Evolutionary conservation across 768 basidiomycete species (phyloP).

Genomic region (Hygrocybe punicea): DNA sequence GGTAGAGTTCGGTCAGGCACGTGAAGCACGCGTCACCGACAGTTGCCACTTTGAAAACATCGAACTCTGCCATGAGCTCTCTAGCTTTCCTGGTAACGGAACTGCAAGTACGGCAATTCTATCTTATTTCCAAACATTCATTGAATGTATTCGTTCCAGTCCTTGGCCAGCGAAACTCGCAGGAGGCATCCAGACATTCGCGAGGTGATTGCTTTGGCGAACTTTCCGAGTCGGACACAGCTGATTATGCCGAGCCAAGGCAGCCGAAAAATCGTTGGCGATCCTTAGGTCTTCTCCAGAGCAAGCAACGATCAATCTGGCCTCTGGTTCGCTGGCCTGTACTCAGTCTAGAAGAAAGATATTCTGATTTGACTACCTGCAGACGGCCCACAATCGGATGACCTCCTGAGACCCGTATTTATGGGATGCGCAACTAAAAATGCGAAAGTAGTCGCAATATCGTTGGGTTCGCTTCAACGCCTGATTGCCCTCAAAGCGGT

Average conservation of each 20-base stretch:
- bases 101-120: constrained; percentile 49
- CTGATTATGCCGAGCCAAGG: constrained; percentile 42
- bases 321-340: constrained; percentile 55
- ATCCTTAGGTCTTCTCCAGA: constrained; percentile 81
- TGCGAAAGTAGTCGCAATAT: constrained; percentile 90
- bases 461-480: constrained; percentile 85
- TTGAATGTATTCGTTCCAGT: constrained; percentile 41
- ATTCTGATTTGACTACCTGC: neutral
- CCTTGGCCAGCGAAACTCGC: constrained; percentile 83
- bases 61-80: constrained; percentile 54
- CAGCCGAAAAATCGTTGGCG: constrained; percentile 82
- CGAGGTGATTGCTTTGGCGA: constrained; percentile 54
- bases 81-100: constrained; percentile 70
- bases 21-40: too few relatives aligned
- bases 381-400: constrained; percentile 79
- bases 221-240: neutral
- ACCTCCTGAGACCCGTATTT: constrained; percentile 81
- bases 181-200: constrained; percentile 90
- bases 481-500: constrained; percentile 85
- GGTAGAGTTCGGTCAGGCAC: too few relatives aligned
- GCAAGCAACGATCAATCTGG: constrained; percentile 65
- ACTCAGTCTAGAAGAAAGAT: constrained; percentile 7
- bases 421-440: constrained; percentile 94
- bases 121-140: constrained; percentile 11
- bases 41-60: too few relatives aligned